Evolutionary conservation across 179 eudicot genomes (phyloP), one percentile per base, ranked within the genome.

Genomic region (Silene vulgaris): DNA sequence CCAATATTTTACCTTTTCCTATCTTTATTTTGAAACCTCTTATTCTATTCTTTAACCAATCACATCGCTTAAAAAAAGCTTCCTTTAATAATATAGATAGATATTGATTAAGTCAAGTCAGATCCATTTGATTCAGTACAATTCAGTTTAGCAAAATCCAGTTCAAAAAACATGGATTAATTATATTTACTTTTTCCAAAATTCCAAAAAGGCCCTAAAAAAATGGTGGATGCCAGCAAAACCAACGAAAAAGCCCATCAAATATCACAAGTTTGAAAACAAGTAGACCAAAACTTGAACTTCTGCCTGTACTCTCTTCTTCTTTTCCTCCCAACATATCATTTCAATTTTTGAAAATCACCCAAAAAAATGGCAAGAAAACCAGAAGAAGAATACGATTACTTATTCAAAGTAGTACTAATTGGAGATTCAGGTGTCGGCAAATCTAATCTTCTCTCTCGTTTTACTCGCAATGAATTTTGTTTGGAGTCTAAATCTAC

Each of bases 361-460:
- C 0, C 8, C 8, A 16, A 62, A 63, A 29, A 75, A 79, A 87
- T 87, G 90, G 87, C 89, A 79, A 87, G 71, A 78, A 83, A 84
- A 76, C 86, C 87, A 69, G 91, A 88, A 83, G 87, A 88, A 62
- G 91, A 88, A 69, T 88, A 88, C 62, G 91, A 88, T 76, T 88
- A 88, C 35, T 82, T 88, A 14, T 88, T 88, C 81, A 86, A 86
- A 84, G 87, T 88, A 59, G 91, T 88, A 26, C 63, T 86, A 86
- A 88, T 88, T 61, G 91, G 91, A 26, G 91, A 88, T 65, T 88
- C 89, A 2, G 91, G 91, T 71, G 91, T 88, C 17, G 89, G 91
- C 1, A 88, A 88, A 88, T 88, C 91, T 6, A 88, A 88, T 63
- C 85, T 88, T 16, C 82, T 88, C 6, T 88, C 91, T 7, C 80